phyloP scores from a whole-genome alignment of 352 stramenopile genomes.

The Globisporangium yorkense region DNA sequence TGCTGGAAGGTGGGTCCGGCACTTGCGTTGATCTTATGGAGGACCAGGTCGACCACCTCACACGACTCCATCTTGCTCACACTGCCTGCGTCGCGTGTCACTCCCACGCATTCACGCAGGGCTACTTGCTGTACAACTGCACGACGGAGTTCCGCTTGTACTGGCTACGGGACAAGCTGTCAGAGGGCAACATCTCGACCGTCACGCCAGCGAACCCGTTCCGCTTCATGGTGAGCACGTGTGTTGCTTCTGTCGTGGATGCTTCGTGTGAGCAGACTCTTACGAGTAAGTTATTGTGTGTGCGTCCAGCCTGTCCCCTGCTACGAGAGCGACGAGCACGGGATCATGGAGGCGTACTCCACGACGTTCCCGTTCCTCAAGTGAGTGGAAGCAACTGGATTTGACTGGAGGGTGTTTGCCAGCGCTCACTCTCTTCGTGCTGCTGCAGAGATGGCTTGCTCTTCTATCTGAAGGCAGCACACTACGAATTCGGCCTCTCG shows the following conservation, averaged over 20 bases:
- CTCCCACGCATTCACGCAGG: constrained; percentile 17
- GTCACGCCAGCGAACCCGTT: constrained; percentile 62
- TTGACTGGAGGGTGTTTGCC: too few relatives aligned
- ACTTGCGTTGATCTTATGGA: not conserved
- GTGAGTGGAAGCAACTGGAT: constrained; percentile 20
- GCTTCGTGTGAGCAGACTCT: not conserved
- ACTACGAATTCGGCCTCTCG: constrained; percentile 87
- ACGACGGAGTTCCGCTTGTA: constrained; percentile 90
- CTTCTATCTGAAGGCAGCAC: constrained; percentile 86
- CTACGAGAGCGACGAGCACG: constrained; percentile 78
- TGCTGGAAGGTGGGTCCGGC: constrained; percentile 77
- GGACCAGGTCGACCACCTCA: too few relatives aligned
- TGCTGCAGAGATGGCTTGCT: constrained; percentile 77
- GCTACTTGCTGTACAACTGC: constrained; percentile 90
- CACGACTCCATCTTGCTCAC: not conserved
- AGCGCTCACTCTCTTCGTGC: not conserved
- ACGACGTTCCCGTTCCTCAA: constrained; percentile 83
- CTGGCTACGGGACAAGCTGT: constrained; percentile 89
- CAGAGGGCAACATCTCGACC: constrained; percentile 47
- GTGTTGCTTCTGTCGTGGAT: not conserved
- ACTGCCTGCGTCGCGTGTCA: not conserved
- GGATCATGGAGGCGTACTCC: constrained; percentile 71
- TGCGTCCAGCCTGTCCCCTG: constrained; percentile 63
- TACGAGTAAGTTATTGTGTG: not conserved
- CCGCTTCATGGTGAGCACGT: constrained; percentile 53